Conservation (phyloP, 179 eudicot species). For the Patellifolia procumbens region DNA sequence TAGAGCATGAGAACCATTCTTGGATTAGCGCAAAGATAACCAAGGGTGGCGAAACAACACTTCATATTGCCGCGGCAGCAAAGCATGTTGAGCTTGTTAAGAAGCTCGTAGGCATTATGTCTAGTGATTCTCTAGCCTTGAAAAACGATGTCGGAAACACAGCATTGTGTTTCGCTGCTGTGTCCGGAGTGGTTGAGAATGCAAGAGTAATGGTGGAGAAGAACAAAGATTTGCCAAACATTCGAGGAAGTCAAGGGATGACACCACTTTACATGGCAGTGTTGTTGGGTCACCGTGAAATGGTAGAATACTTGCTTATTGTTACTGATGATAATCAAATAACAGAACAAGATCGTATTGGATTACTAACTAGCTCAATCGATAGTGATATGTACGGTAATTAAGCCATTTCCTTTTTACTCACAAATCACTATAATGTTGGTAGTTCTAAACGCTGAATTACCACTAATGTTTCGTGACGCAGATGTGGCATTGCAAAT, state of each 20-base stretch:
- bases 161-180: slow-evolving; percentile 23
- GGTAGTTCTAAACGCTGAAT: too few relatives aligned
- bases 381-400: slow-evolving; percentile 10
- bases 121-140: background rate
- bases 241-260: slow-evolving; percentile 16
- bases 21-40: slow-evolving; percentile 8
- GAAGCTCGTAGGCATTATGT: background rate
- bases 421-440: background rate
- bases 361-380: slow-evolving; percentile 1
- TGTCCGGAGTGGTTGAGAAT: slow-evolving; percentile 17
- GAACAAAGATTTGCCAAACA: slow-evolving; percentile 6
- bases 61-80: slow-evolving; percentile 26
- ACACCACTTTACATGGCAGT: slow-evolving; percentile 23
- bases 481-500: slow-evolving; percentile 17
- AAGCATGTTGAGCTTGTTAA: slow-evolving; percentile 4
- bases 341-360: background rate
- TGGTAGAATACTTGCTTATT: slow-evolving; percentile 14
- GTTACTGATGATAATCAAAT: background rate
- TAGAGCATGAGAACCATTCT: background rate
- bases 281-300: slow-evolving; percentile 13
- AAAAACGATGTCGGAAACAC: background rate
- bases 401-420: background rate
- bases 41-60: background rate
- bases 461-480: background rate
- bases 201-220: slow-evolving; percentile 7